Conservation (phyloP, 2,329 filamentous ascomycete species). For the Colletotrichum melonis region DNA sequence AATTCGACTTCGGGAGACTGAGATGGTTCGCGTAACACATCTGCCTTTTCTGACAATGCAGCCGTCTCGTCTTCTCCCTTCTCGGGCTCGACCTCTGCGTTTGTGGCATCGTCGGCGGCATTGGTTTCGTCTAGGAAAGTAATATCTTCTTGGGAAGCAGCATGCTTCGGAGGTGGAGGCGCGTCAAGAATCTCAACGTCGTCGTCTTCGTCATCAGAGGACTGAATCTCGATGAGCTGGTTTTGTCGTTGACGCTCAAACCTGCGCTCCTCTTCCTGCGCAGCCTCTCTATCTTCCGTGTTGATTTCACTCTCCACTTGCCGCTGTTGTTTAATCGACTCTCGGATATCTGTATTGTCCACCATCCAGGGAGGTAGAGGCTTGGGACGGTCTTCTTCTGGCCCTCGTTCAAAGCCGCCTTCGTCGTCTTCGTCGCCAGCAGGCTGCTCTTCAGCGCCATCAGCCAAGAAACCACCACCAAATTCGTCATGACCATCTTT, state of each 20-base stretch:
- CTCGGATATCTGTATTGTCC: slow-evolving; percentile 73
- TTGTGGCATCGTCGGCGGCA: neutral
- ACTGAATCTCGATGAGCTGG: slow-evolving; percentile 71
- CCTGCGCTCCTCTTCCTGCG: slow-evolving; percentile 65
- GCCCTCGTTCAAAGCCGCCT: slow-evolving; percentile 73
- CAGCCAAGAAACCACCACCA: slow-evolving; percentile 51
- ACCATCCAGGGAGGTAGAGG: slow-evolving; percentile 82
- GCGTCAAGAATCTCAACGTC: slow-evolving; percentile 69
- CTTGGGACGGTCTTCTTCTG: slow-evolving; percentile 56
- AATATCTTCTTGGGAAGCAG: neutral
- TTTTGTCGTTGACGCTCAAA: slow-evolving; percentile 56
- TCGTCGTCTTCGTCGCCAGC: slow-evolving; percentile 58
- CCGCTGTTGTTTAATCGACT: slow-evolving; percentile 69
- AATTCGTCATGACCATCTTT: slow-evolving; percentile 38
- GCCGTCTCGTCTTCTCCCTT: neutral
- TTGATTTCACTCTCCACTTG: slow-evolving; percentile 70
- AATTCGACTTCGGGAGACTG: slow-evolving; percentile 45
- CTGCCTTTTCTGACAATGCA: neutral
- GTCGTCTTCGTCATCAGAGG: slow-evolving; percentile 67
- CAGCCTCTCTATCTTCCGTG: slow-evolving; percentile 69
- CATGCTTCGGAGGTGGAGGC: slow-evolving; percentile 47
- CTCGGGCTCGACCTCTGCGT: neutral
- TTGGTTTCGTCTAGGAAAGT: slow-evolving; percentile 30
- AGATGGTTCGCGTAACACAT: neutral
- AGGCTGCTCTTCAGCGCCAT: slow-evolving; percentile 38